These are phyloP conservation scores for Aspergillus indologenus DNA, from an alignment of 495 filamentous ascomycete genomes.

Conservation along the genomic window DNA sequence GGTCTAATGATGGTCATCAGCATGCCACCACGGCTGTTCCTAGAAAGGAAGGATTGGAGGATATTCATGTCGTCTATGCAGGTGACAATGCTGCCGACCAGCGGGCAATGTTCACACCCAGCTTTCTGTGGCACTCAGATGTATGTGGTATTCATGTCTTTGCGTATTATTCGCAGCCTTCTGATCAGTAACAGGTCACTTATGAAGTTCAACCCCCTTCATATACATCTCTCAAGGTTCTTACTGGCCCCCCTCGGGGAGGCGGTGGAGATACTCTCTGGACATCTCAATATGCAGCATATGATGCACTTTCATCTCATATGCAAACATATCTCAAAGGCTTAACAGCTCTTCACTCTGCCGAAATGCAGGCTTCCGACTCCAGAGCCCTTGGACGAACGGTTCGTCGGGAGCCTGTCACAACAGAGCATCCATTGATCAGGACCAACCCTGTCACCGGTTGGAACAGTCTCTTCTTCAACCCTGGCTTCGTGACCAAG, in stretches of 20 bases:
- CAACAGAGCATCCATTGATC: constrained; percentile 50
- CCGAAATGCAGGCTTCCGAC: constrained; percentile 66
- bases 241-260: constrained; percentile 62
- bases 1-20: constrained; percentile 16
- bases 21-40: constrained; percentile 60
- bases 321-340: constrained; percentile 72
- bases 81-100: constrained; percentile 63
- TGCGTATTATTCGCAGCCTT: constrained; percentile 13
- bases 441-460: constrained; percentile 67
- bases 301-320: constrained; percentile 61
- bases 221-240: constrained; percentile 68
- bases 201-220: constrained; percentile 78
- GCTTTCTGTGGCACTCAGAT: constrained; percentile 63
- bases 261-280: constrained; percentile 76
- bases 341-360: constrained; percentile 68
- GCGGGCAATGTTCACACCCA: constrained; percentile 44
- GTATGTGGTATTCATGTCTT: constrained; percentile 30
- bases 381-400: constrained; percentile 57
- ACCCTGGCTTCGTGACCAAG: constrained; percentile 71
- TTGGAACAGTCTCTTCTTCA: constrained; percentile 73
- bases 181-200: constrained; percentile 44
- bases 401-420: constrained; percentile 65
- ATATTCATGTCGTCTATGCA: constrained; percentile 67
- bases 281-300: constrained; percentile 71
- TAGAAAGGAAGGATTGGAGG: constrained; percentile 56